Evolutionary conservation across 1,139 yeast genomes (phyloP).

Genomic region (Casaregolazyma lundiana): DNA sequence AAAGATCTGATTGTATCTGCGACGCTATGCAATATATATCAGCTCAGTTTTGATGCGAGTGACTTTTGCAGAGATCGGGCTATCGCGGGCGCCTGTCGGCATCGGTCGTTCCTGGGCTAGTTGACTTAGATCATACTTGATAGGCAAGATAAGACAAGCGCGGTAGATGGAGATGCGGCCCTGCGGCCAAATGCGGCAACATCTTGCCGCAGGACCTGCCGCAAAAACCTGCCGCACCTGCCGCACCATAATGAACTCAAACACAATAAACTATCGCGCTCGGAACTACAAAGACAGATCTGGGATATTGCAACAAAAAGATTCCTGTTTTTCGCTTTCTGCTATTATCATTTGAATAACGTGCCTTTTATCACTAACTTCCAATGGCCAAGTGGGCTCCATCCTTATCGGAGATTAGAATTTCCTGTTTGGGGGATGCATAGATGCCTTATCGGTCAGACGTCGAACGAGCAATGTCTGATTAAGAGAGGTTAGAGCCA

Average conservation of each 20-base stretch:
- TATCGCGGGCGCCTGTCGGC: conserved; percentile 1
- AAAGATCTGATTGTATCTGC: not conserved
- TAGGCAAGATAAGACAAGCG: not conserved
- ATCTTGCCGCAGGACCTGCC: not conserved
- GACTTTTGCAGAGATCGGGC: not conserved
- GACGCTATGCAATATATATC: not conserved
- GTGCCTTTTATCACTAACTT: not conserved
- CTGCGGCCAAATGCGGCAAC: not conserved
- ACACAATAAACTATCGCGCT: not conserved
- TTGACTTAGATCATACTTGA: not conserved
- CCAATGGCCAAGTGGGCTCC: not conserved
- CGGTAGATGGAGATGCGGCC: not conserved
- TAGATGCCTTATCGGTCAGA: not conserved
- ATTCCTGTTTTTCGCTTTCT: no score
- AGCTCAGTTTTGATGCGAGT: not conserved
- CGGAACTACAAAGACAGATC: no score
- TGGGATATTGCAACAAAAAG: no score
- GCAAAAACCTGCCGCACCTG: conserved; percentile 1
- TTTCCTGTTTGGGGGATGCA: not conserved
- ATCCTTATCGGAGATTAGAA: not conserved
- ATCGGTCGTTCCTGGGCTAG: conserved; percentile 2
- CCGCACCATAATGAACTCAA: not conserved
- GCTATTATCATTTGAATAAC: not conserved
- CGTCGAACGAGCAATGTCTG: not conserved
- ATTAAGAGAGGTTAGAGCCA: not conserved